Evolutionary conservation across 352 stramenopile genomes (phyloP).

Genomic region (Globisporangium polare): DNA sequence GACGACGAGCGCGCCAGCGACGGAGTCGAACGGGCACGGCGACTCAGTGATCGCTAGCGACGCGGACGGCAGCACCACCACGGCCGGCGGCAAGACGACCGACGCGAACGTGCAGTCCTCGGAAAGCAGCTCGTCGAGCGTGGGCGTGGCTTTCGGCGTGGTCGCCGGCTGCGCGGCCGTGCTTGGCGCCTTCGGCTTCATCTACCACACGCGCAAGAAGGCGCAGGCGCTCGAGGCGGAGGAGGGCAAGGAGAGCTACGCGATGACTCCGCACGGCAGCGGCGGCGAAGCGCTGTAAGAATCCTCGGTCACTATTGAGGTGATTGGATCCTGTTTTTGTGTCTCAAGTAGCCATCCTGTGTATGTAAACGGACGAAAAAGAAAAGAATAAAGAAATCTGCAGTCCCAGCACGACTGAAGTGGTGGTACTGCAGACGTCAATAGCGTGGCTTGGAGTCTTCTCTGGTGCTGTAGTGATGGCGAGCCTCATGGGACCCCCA

Average conservation of each 20-base stretch:
- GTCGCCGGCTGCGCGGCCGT: constrained; percentile 28
- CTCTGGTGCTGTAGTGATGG: neutral
- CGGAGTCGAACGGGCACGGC: constrained; percentile 10
- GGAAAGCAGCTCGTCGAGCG: constrained; percentile 19
- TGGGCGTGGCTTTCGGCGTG: constrained; percentile 8
- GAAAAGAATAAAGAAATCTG: neutral
- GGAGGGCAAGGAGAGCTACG: constrained; percentile 44
- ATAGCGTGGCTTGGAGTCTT: neutral
- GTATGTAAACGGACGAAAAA: constrained; percentile 1
- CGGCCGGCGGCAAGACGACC: constrained; percentile 23
- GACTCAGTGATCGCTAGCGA: constrained; percentile 18
- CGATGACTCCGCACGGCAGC: constrained; percentile 49
- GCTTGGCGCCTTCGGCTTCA: constrained; percentile 65
- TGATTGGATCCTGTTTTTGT: neutral
- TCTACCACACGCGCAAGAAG: constrained; percentile 73
- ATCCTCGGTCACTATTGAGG: neutral
- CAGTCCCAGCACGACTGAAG: constrained; percentile 2
- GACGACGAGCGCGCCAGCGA: neutral
- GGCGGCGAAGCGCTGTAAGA: constrained; percentile 36
- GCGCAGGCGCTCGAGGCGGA: constrained; percentile 45
- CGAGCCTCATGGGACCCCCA: too few relatives aligned
- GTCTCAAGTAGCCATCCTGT: neutral
- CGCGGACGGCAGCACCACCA: constrained; percentile 7
- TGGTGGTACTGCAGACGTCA: neutral
- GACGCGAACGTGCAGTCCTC: constrained; percentile 29